phyloP scores from a whole-genome alignment of 23 red algal species.

The Gracilariopsis chorda region DNA sequence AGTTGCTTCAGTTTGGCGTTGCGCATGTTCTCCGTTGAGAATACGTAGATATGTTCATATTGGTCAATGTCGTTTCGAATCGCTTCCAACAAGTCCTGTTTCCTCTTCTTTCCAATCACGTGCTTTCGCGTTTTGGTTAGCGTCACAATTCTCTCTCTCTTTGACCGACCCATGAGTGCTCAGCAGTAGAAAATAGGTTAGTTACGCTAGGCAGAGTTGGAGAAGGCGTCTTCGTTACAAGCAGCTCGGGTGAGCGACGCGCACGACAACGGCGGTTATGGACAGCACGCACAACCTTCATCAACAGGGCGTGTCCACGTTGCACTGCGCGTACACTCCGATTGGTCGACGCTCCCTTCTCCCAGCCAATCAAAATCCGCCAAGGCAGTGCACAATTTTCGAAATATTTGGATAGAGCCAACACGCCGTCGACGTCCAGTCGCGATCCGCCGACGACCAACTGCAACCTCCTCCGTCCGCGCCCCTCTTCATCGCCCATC shows the following conservation, averaged over 20 bases:
- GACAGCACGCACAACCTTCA: neutral
- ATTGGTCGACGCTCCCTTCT: too few species aligned
- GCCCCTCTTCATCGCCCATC: neutral
- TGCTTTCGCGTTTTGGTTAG: constrained; percentile 63
- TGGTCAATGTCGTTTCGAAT: constrained; percentile 58
- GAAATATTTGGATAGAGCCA: neutral
- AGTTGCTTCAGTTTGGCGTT: constrained; percentile 70
- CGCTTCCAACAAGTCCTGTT: constrained; percentile 34
- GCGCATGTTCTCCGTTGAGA: constrained; percentile 69
- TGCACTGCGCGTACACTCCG: too few species aligned
- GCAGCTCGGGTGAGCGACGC: neutral
- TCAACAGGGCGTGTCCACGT: too few species aligned
- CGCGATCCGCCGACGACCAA: neutral
- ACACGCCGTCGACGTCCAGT: constrained; percentile 14
- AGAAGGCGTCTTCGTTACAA: neutral
- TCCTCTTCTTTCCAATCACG: constrained; percentile 27
- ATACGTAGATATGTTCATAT: constrained; percentile 72
- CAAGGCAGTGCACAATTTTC: neutral
- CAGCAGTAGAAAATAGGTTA: neutral
- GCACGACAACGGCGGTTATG: neutral
- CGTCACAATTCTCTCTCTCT: constrained; percentile 65
- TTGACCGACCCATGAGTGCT: constrained; percentile 41
- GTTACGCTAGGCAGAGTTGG: neutral
- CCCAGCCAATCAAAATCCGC: neutral
- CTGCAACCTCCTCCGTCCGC: neutral